Conservation (phyloP, 306 rosid genomes). For the Psophocarpus tetragonolobus region DNA sequence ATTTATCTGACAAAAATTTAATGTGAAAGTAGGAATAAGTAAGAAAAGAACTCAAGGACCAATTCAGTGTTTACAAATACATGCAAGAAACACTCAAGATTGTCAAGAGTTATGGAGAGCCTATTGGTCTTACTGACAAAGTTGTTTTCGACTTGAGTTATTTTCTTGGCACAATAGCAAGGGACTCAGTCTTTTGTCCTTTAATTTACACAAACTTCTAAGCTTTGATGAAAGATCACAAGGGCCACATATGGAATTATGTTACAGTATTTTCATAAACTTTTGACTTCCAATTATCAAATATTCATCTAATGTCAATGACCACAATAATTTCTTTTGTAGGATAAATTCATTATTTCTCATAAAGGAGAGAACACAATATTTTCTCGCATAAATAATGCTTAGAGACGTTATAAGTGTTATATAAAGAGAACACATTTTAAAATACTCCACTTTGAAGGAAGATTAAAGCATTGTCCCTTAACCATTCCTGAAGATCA, state of each 20-base stretch:
- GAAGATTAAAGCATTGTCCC: neutral
- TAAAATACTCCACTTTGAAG: neutral
- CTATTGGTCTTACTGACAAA: no score
- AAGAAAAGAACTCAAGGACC: no score
- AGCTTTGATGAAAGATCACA: neutral
- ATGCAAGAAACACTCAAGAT: no score
- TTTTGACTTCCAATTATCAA: no score
- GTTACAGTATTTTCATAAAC: neutral
- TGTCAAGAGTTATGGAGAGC: no score
- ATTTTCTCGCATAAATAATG: neutral
- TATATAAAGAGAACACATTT: neutral
- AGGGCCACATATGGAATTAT: neutral
- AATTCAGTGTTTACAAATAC: no score
- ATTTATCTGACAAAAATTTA: no score
- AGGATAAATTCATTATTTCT: neutral
- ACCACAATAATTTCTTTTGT: neutral
- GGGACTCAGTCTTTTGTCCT: neutral
- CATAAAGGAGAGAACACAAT: neutral
- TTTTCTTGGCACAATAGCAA: no score
- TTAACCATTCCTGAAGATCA: neutral
- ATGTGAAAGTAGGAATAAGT: no score
- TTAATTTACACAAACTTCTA: neutral
- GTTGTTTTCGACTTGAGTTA: no score
- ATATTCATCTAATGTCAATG: no score
- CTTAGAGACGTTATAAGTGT: neutral